phyloP scores from a whole-genome alignment of 2,329 filamentous ascomycete genomes.

The Neurospora crassa region DNA sequence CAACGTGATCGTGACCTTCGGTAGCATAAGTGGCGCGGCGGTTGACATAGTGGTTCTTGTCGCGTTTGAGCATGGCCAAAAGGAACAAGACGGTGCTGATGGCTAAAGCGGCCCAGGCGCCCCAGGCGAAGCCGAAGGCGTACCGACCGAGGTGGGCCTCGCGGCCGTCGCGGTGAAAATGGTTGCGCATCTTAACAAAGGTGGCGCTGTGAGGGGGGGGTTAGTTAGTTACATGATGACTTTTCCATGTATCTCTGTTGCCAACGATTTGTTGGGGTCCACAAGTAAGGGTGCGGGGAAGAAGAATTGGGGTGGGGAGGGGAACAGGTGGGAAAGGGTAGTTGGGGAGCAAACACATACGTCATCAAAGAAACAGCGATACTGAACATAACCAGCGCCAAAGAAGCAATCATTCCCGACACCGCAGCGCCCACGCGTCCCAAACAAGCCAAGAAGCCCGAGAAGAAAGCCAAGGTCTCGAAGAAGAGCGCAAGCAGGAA shows the following conservation, averaged over 20 bases:
- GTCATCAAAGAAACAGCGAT: constrained; percentile 66
- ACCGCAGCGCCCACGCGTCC: constrained; percentile 62
- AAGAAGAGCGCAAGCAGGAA: constrained; percentile 81
- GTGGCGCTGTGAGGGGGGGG: constrained; percentile 30
- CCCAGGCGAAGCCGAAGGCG: constrained; percentile 72
- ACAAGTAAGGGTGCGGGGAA: background rate
- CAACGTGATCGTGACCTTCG: constrained; percentile 3
- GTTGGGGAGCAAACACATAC: constrained; percentile 36
- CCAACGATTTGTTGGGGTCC: background rate
- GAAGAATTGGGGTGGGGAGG: background rate
- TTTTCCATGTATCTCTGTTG: constrained; percentile 1
- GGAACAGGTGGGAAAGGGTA: constrained; percentile 3
- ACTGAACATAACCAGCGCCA: constrained; percentile 61
- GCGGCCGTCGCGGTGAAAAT: constrained; percentile 47
- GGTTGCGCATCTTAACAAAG: constrained; percentile 61
- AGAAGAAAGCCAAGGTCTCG: constrained; percentile 55
- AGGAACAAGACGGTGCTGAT: constrained; percentile 60
- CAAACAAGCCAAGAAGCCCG: constrained; percentile 59
- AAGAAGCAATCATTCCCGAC: constrained; percentile 44
- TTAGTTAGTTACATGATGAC: constrained; percentile 8
- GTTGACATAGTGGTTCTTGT: constrained; percentile 25
- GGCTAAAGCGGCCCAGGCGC: constrained; percentile 55
- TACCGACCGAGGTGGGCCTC: constrained; percentile 53
- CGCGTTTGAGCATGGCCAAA: constrained; percentile 42
- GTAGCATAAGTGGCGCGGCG: constrained; percentile 8